Base-by-base conservation (phyloP, 2,329 filamentous ascomycete genomes). In the Endothia cerciana region DNA sequence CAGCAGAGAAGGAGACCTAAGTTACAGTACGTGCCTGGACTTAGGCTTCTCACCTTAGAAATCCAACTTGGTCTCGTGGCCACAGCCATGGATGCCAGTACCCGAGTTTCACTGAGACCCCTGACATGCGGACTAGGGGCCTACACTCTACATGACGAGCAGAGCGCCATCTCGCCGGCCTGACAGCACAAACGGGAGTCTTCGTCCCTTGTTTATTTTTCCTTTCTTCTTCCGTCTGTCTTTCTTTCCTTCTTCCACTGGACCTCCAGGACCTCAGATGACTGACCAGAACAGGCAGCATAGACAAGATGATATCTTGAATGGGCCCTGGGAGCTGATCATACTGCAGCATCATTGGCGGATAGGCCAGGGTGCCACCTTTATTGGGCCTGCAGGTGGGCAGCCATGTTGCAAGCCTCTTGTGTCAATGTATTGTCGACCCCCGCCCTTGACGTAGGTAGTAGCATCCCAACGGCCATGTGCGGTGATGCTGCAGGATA, bases 101-200 rank as follows among this genome's bases (percentile, higher is more conserved):
- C 30, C 51, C 51, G 51, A 36, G 51, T 55, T 55, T 55, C 51
- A 55, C 5, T 55, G 51, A n/a, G 49, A n/a, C 28, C 30, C 51
- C 51, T 55, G 51, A n/a, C 51, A 17, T 36, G 51, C 30, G 36
- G 17, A 55, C 30, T 55, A 36, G 28, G 51, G 51, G 30, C 30
- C 28, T 22, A 28, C 30, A 17, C 25, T 51, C 11, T 2, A 51
- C 5, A 49, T 51, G 22, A 55, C 15, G 28, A 36, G 51, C 13
- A 55, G 51, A 36, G 25, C 30, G 30, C 17, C 30, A 28, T 36
- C 8, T 36, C 28, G 30, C 30, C 30, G 28, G 47, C 47, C 4
- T 17, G 47, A 30, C 19, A 7, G 51, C 30, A 55, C 51, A 4
- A n/a, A 55, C 51, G 30, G 30, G 3, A 13, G 15, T 33, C 7